Percentiles rank a stretch among this genome's conserved stretches.
phyloP scores from a whole-genome alignment of 805 yeast genomes.

The Ogataea haglerorum region DNA sequence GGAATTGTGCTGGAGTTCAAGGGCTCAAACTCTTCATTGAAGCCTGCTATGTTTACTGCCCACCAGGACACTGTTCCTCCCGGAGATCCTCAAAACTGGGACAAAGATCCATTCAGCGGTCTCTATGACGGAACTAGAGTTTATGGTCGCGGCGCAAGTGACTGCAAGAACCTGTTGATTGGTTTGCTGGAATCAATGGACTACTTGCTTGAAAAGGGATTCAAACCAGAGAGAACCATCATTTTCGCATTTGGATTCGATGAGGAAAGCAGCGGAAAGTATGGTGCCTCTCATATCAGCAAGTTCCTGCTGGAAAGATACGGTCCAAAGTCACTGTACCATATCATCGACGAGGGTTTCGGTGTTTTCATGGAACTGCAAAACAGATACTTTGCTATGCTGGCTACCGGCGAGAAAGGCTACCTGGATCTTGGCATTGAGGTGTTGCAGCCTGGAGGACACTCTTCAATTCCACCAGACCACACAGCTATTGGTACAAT shows the following conservation, averaged over 20 bases:
- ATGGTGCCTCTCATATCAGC: slow-evolving; percentile 58
- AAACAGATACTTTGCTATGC: slow-evolving; percentile 40
- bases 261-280: slow-evolving; percentile 66
- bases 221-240: slow-evolving; percentile 59
- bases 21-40: slow-evolving; percentile 48
- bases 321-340: slow-evolving; percentile 58
- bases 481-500: slow-evolving; percentile 78
- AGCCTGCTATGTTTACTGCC: slow-evolving; percentile 69
- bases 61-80: slow-evolving; percentile 85
- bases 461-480: slow-evolving; percentile 56
- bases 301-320: slow-evolving; percentile 46
- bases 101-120: slow-evolving; percentile 63
- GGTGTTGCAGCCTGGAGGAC: slow-evolving; percentile 54
- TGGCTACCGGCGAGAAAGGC: slow-evolving; percentile 49
- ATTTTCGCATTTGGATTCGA: slow-evolving; percentile 72
- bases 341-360: slow-evolving; percentile 57
- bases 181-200: slow-evolving; percentile 69
- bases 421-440: slow-evolving; percentile 42
- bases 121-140: slow-evolving; percentile 61
- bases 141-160: slow-evolving; percentile 78
- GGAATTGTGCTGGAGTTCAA: slow-evolving; percentile 63
- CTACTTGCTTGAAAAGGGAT: slow-evolving; percentile 43
- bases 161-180: slow-evolving; percentile 68
- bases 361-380: slow-evolving; percentile 31
- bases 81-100: slow-evolving; percentile 61